Conservation (phyloP, 305 asterid species). For the Fraxinus latifolia region DNA sequence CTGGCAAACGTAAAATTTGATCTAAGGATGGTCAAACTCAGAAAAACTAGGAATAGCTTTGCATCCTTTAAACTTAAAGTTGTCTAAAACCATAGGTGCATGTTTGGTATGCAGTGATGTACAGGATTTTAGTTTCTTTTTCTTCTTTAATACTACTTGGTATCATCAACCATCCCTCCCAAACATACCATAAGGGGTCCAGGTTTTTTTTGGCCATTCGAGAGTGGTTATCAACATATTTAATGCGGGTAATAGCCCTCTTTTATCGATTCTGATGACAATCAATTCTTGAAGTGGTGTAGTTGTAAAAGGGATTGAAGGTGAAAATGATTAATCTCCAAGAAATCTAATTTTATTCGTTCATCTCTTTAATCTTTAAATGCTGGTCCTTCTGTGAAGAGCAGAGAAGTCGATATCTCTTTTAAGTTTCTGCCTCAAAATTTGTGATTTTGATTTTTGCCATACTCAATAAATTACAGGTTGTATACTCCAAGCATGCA, state of each 20-base stretch:
- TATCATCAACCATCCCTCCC: neutral
- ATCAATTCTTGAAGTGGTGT: neutral
- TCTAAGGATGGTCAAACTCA: neutral
- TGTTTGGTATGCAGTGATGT: neutral
- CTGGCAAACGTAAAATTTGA: neutral
- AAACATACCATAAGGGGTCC: neutral
- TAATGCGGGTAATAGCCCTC: neutral
- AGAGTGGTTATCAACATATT: neutral
- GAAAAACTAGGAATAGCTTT: neutral
- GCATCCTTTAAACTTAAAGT: neutral
- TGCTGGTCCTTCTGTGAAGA: neutral
- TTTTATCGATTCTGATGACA: neutral
- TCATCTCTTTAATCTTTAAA: neutral
- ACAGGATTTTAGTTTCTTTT: neutral
- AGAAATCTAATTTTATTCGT: neutral
- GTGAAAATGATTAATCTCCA: neutral
- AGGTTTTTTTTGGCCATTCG: neutral
- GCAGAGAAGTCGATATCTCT: neutral
- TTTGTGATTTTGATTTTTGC: neutral
- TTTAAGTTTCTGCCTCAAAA: neutral
- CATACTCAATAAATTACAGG: constrained; percentile 34
- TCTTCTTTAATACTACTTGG: neutral
- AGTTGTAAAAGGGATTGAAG: neutral
- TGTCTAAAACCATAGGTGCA: neutral
- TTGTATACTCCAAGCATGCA: constrained; percentile 68